A percentile compares a stretch with the other conserved stretches of the same genome.
Conservation (phyloP, 1,139 yeast species). For the Suhomyces bribrorum region DNA sequence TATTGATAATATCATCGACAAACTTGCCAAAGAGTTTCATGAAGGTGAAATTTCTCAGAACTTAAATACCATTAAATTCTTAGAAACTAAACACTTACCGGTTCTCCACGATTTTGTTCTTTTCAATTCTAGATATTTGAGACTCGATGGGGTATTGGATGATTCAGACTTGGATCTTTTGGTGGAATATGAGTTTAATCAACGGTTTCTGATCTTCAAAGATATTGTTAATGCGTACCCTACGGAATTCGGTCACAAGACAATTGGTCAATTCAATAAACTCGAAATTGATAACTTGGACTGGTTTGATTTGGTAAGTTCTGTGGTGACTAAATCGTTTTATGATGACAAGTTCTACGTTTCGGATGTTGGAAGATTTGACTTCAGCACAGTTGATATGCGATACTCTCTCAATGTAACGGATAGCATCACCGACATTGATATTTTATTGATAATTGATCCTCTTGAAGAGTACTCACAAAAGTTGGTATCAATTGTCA, state of each 20-base stretch:
- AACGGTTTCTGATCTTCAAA: constrained; percentile 33
- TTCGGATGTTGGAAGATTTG: constrained; percentile 43
- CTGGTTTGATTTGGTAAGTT: constrained; percentile 50
- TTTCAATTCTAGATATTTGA: constrained; percentile 45
- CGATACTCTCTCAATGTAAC: constrained; percentile 25
- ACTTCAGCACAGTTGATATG: constrained; percentile 37
- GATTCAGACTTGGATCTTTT: constrained; percentile 29
- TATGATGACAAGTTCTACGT: constrained; percentile 39
- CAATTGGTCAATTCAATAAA: constrained; percentile 24
- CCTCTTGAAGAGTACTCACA: constrained; percentile 75
- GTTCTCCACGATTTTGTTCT: constrained; percentile 37
- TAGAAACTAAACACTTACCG: constrained; percentile 33
- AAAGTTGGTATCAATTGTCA: constrained; percentile 52
- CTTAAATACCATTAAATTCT: constrained; percentile 14
- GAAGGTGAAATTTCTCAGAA: constrained; percentile 7
- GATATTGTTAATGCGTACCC: constrained; percentile 36
- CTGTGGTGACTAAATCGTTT: constrained; percentile 48
- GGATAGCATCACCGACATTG: constrained; percentile 33
- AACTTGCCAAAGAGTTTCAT: constrained; percentile 9
- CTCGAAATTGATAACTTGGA: constrained; percentile 26
- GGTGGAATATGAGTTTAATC: constrained; percentile 37
- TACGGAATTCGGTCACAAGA: constrained; percentile 24
- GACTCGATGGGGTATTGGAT: constrained; percentile 26
- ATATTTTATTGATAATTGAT: constrained; percentile 63
- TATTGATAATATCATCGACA: constrained; percentile 19